Percentiles rank a stretch among this genome's conserved stretches.
These are phyloP conservation scores for Malus fusca DNA, from an alignment of 306 rosid species.

Conservation along the genomic window DNA sequence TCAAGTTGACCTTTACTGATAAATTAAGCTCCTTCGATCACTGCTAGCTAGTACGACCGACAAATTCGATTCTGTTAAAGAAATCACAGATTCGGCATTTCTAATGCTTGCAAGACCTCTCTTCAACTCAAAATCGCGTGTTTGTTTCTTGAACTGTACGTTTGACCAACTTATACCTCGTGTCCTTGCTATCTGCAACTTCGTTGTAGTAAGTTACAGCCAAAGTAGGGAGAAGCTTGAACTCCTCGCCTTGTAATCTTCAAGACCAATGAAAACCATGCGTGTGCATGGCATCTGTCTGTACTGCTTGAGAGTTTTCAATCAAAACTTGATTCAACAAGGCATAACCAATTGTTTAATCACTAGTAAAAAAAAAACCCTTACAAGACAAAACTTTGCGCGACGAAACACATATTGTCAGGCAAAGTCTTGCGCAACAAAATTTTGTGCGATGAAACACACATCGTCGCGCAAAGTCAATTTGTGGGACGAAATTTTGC, in stretches of 20 bases:
- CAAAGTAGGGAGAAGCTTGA: slow-evolving; percentile 78
- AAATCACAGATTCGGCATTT: slow-evolving; percentile 56
- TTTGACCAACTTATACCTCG: slow-evolving; percentile 67
- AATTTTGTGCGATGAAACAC: too few relatives aligned
- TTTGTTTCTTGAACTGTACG: slow-evolving; percentile 54
- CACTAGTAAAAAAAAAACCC: too few relatives aligned
- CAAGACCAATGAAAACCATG: slow-evolving; percentile 76
- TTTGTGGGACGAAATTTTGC: too few relatives aligned
- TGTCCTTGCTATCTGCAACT: slow-evolving; percentile 80
- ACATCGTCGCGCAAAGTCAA: too few relatives aligned
- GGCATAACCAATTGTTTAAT: too few relatives aligned
- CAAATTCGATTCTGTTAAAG: background rate
- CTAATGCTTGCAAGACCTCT: slow-evolving; percentile 65
- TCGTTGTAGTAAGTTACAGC: slow-evolving; percentile 59
- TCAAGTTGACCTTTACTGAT: background rate
- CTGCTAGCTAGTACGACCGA: background rate
- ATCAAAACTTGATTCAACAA: too few relatives aligned
- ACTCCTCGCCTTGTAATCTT: slow-evolving; percentile 92
- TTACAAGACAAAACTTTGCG: too few relatives aligned
- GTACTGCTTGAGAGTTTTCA: slow-evolving; percentile 27
- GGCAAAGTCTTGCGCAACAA: too few relatives aligned
- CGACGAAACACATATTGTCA: too few relatives aligned
- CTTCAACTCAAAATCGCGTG: slow-evolving; percentile 79
- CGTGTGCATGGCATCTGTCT: slow-evolving; percentile 40
- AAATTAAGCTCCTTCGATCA: background rate